These are phyloP conservation scores for Graphiopsis chlorocephala DNA, from an alignment of 2,329 filamentous ascomycete species.

Conservation along the genomic window DNA sequence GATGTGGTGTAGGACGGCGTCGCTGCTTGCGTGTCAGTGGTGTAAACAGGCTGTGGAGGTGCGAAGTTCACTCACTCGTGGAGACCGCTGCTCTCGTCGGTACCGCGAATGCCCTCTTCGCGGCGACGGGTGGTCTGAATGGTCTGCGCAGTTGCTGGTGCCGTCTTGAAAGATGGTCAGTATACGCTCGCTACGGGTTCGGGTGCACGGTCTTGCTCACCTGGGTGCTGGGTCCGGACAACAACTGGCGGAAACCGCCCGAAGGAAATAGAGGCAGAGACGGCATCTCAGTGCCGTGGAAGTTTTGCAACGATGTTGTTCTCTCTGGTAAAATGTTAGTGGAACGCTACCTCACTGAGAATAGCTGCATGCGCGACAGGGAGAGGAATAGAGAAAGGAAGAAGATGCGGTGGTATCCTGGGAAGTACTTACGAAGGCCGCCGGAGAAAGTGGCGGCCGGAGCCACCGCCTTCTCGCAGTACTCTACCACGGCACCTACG, in stretches of 20 bases:
- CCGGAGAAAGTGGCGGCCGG: conserved; percentile 1
- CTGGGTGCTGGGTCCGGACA: neutral
- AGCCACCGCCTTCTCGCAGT: conserved; percentile 13
- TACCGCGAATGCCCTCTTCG: conserved; percentile 13
- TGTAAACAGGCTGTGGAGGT: neutral
- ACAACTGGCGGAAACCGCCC: conserved; percentile 10
- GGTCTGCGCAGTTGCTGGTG: neutral
- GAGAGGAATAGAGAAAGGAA: neutral
- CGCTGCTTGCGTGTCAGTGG: conserved; percentile 18
- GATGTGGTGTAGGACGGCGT: conserved; percentile 23
- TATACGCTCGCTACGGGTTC: neutral
- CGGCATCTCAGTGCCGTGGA: conserved; percentile 4
- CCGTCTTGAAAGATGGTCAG: neutral
- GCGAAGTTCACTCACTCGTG: conserved; percentile 19
- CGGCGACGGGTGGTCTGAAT: conserved; percentile 1
- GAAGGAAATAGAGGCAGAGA: neutral
- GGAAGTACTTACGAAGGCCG: conserved; percentile 6
- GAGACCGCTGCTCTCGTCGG: conserved; percentile 23
- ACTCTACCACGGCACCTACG: conserved; percentile 7
- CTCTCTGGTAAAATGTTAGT: conserved; percentile 11
- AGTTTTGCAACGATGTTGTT: conserved; percentile 1
- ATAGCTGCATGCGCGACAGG: conserved; percentile 1
- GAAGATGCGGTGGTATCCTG: neutral
- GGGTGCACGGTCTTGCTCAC: neutral
- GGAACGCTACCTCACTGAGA: conserved; percentile 5